Evolutionary conservation across 768 basidiomycete species (phyloP).

Genomic region (Tricholoma flavovirens): DNA sequence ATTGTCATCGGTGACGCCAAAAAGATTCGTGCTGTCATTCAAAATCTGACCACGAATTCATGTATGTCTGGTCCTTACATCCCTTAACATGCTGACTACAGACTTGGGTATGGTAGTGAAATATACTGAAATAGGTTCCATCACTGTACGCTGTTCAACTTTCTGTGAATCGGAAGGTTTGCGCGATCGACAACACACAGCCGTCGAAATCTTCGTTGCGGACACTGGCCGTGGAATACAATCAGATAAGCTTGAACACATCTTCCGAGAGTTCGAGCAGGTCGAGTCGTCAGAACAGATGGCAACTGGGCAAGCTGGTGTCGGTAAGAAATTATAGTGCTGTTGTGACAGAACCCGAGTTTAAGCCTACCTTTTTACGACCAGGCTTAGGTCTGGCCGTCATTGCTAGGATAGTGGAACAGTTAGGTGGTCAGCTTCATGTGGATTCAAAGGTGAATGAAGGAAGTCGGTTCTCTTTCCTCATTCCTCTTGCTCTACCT

Average conservation of each 20-base stretch:
- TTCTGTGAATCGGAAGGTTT: slow-evolving; percentile 49
- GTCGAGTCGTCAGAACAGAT: slow-evolving; percentile 50
- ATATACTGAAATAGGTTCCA: slow-evolving; percentile 57
- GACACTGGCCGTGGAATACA: slow-evolving; percentile 75
- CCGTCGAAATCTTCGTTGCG: slow-evolving; percentile 63
- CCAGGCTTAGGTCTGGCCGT: slow-evolving; percentile 72
- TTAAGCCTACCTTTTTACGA: not conserved
- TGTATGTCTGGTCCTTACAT: slow-evolving; percentile 30
- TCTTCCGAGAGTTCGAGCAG: slow-evolving; percentile 78
- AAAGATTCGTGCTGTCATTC: slow-evolving; percentile 72
- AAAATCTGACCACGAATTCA: slow-evolving; percentile 74
- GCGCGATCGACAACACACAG: slow-evolving; percentile 37
- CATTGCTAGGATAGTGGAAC: slow-evolving; percentile 75
- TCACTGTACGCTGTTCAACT: slow-evolving; percentile 52
- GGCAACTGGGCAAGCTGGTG: slow-evolving; percentile 32
- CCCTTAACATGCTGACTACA: too few species aligned
- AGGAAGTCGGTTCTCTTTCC: slow-evolving; percentile 70
- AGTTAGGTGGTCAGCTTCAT: slow-evolving; percentile 71
- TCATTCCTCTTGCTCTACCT: slow-evolving; percentile 55
- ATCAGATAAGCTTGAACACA: slow-evolving; percentile 58
- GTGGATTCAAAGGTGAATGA: slow-evolving; percentile 64
- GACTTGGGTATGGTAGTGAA: slow-evolving; percentile 45
- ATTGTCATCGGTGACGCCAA: slow-evolving; percentile 64
- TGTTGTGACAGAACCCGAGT: not conserved
- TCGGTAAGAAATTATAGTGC: slow-evolving; percentile 33